Conservation (phyloP, 768 basidiomycete species). For the Calocybe indica region DNA sequence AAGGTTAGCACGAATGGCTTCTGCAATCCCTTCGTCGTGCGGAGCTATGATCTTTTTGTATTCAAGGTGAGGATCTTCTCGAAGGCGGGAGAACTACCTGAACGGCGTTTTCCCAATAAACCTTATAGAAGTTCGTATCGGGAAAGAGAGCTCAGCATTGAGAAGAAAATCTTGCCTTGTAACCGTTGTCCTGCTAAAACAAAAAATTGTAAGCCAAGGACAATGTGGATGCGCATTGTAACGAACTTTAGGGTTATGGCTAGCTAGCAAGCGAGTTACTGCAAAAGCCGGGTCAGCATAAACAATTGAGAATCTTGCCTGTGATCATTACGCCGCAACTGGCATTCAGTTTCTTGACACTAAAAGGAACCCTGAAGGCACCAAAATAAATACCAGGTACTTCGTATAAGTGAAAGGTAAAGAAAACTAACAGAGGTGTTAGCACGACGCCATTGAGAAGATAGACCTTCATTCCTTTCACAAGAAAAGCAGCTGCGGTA, state of each 20-base stretch:
- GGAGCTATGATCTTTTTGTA: conserved; percentile 69
- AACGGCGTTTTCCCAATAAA: conserved; percentile 87
- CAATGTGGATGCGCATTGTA: neutral
- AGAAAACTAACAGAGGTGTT: conserved; percentile 60
- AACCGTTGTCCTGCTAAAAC: conserved; percentile 76
- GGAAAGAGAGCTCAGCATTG: neutral
- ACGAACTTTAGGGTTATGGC: conserved; percentile 81
- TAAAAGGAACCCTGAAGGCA: conserved; percentile 69
- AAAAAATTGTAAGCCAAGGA: neutral
- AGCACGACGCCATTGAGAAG: conserved; percentile 67
- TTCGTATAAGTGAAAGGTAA: neutral
- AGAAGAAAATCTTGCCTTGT: conserved; percentile 47
- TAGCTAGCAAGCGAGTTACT: conserved; percentile 37
- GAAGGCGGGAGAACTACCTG: conserved; percentile 40
- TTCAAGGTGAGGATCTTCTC: neutral
- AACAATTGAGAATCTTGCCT: conserved; percentile 33
- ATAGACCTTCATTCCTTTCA: conserved; percentile 62
- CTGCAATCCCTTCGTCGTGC: conserved; percentile 74
- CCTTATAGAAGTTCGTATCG: conserved; percentile 32
- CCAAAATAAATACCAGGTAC: neutral
- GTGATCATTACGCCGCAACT: conserved; percentile 91
- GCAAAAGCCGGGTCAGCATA: conserved; percentile 1
- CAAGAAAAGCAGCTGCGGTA: conserved; percentile 66
- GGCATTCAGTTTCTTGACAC: conserved; percentile 57
- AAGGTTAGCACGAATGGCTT: conserved; percentile 55